Evolutionary conservation across 148 eudicot genomes (phyloP).

Genomic region (Rhododendron williamsianum): DNA sequence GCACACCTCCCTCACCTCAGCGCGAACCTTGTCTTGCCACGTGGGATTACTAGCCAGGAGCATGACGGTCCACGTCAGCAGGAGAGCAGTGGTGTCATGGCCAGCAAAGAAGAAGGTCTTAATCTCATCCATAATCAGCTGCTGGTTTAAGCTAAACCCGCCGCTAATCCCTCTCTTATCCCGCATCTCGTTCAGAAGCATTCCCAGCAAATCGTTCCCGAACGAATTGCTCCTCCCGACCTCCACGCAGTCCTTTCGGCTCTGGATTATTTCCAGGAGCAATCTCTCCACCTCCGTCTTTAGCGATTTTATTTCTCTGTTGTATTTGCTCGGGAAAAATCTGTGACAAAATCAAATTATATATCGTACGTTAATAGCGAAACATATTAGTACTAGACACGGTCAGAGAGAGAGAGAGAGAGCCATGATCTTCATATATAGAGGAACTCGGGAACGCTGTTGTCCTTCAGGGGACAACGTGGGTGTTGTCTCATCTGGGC

Average conservation of each 20-base stretch:
- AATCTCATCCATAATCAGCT: slow-evolving; percentile 88
- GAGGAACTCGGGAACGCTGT: no score
- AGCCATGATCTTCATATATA: no score
- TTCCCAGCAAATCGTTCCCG: slow-evolving; percentile 78
- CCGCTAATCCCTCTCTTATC: slow-evolving; percentile 26
- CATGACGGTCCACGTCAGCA: slow-evolving; percentile 89
- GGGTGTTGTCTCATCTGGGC: no score
- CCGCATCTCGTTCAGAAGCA: slow-evolving; percentile 64
- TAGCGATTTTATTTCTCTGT: slow-evolving; percentile 68
- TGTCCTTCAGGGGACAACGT: no score
- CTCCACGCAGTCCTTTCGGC: slow-evolving; percentile 57
- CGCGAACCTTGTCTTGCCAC: slow-evolving; percentile 74
- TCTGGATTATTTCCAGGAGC: slow-evolving; percentile 74
- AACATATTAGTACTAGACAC: background rate
- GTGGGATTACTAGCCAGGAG: slow-evolving; percentile 65
- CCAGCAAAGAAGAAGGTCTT: slow-evolving; percentile 90
- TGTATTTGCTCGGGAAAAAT: slow-evolving; percentile 90
- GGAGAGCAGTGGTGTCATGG: slow-evolving; percentile 71
- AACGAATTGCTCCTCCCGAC: slow-evolving; percentile 65
- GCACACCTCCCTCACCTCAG: slow-evolving; percentile 45
- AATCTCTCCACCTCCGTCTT: slow-evolving; percentile 69
- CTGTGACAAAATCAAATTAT: slow-evolving; percentile 22
- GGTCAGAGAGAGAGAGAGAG: background rate
- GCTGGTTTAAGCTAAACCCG: slow-evolving; percentile 49
- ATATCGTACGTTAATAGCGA: background rate